These are phyloP conservation scores for Alternaria panax DNA, from an alignment of 2,329 filamentous ascomycete genomes.

Conservation along the genomic window DNA sequence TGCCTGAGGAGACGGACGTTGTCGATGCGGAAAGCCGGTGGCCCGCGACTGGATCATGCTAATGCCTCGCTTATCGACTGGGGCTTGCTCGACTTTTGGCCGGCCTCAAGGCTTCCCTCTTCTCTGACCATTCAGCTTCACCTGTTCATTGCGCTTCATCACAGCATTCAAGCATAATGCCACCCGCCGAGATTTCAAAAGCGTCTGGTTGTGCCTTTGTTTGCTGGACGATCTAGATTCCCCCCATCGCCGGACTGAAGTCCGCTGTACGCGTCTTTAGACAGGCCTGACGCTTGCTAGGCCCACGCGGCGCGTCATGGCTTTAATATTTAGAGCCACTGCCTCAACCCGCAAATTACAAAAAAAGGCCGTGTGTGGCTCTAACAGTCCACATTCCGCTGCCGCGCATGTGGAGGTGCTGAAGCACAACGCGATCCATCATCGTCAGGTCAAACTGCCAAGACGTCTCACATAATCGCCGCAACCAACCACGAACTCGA, in stretches of 20 bases:
- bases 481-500: slow-evolving; percentile 25
- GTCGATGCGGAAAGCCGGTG: slow-evolving; percentile 15
- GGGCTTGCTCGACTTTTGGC: slow-evolving; percentile 7
- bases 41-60: slow-evolving; percentile 10
- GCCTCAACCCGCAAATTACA: slow-evolving; percentile 1
- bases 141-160: not conserved
- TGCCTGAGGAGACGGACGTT: not conserved
- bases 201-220: not conserved
- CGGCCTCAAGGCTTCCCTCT: not conserved
- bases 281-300: not conserved
- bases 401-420: slow-evolving; percentile 15
- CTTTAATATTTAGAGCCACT: slow-evolving; percentile 2
- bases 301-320: not conserved
- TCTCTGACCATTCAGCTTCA: not conserved
- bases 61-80: slow-evolving; percentile 3
- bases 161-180: not conserved
- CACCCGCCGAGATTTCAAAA: not conserved
- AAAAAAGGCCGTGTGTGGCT: not conserved
- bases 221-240: not conserved
- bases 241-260: not conserved
- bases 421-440: slow-evolving; percentile 37
- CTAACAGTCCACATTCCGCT: slow-evolving; percentile 5
- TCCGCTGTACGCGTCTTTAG: not conserved
- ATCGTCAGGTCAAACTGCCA: slow-evolving; percentile 32
- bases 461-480: slow-evolving; percentile 32